A percentile compares a stretch with the other conserved stretches of the same genome.
phyloP scores from a whole-genome alignment of 306 rosid genomes.

The Begonia fuchsioides region DNA sequence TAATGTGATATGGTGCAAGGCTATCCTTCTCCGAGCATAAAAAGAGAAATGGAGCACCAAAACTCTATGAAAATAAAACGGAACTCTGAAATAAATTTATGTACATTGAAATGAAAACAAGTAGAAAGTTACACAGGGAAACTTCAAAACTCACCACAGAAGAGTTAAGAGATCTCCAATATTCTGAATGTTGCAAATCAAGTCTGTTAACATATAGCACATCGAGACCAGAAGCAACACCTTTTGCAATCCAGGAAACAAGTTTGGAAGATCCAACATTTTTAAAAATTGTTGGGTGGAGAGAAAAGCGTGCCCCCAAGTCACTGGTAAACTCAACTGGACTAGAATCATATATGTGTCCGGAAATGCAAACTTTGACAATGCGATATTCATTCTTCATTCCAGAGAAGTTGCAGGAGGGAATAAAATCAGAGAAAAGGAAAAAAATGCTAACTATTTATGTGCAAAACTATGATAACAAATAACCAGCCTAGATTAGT shows the following conservation, averaged over 20 bases:
- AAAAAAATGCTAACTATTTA: neutral
- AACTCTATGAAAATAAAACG: slow-evolving; percentile 32
- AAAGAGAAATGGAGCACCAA: slow-evolving; percentile 79
- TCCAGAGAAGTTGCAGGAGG: neutral
- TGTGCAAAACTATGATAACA: neutral
- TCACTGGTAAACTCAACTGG: slow-evolving; percentile 96
- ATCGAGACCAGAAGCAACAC: slow-evolving; percentile 82
- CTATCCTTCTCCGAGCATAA: slow-evolving; percentile 74
- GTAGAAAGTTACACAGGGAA: no score
- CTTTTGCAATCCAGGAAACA: slow-evolving; percentile 59
- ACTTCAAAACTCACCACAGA: slow-evolving; percentile 44
- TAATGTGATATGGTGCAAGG: slow-evolving; percentile 63
- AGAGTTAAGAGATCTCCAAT: slow-evolving; percentile 89
- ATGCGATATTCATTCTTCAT: slow-evolving; percentile 53
- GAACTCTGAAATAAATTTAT: slow-evolving; percentile 9
- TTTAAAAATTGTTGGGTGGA: slow-evolving; percentile 65
- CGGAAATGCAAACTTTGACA: slow-evolving; percentile 68
- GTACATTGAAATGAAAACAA: neutral
- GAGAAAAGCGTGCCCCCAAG: slow-evolving; percentile 65
- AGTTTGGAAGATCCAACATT: slow-evolving; percentile 61
- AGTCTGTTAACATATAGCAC: slow-evolving; percentile 67
- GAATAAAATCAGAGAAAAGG: neutral
- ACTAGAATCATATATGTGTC: slow-evolving; percentile 85
- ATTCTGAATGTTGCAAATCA: slow-evolving; percentile 84
- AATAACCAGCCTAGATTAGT: neutral